Evolutionary conservation across 2,329 filamentous ascomycete genomes (phyloP).

Genomic region (Colletotrichum tropicicola): DNA sequence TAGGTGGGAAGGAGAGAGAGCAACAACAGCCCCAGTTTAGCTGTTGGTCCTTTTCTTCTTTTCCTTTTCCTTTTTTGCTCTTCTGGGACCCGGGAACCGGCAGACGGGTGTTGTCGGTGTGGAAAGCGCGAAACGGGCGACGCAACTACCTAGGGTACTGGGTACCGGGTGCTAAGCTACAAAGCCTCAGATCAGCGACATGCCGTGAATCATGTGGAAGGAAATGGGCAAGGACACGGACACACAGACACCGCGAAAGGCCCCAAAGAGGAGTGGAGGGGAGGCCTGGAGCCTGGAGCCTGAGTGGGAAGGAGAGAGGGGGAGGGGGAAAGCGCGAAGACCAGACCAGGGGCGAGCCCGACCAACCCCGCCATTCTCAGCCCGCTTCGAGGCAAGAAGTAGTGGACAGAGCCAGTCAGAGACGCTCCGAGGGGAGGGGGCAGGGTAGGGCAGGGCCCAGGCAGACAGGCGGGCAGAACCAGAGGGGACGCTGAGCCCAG

Average conservation of each 20-base stretch:
- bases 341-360: conserved; percentile 4
- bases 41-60: not conserved
- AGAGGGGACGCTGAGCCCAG: not conserved
- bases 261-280: not conserved
- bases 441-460: conserved; percentile 1
- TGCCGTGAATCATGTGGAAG: conserved; percentile 25
- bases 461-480: not conserved
- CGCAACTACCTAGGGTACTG: not conserved
- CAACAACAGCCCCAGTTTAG: too few relatives aligned
- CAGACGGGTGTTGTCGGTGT: conserved; percentile 20
- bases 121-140: conserved; percentile 2
- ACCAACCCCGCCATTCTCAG: not conserved
- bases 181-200: conserved; percentile 25
- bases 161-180: conserved; percentile 1
- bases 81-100: conserved; percentile 1
- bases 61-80: not conserved
- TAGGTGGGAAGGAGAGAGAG: not conserved
- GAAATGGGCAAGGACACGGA: not conserved
- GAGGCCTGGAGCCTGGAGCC: not conserved
- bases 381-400: not conserved
- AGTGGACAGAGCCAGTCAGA: not conserved
- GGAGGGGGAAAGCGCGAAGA: not conserved
- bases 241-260: conserved; percentile 13
- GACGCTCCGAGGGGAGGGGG: not conserved
- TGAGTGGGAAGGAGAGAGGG: not conserved